These are phyloP conservation scores for Lathyrus aphaca DNA, from an alignment of 306 rosid genomes.

Conservation along the genomic window DNA sequence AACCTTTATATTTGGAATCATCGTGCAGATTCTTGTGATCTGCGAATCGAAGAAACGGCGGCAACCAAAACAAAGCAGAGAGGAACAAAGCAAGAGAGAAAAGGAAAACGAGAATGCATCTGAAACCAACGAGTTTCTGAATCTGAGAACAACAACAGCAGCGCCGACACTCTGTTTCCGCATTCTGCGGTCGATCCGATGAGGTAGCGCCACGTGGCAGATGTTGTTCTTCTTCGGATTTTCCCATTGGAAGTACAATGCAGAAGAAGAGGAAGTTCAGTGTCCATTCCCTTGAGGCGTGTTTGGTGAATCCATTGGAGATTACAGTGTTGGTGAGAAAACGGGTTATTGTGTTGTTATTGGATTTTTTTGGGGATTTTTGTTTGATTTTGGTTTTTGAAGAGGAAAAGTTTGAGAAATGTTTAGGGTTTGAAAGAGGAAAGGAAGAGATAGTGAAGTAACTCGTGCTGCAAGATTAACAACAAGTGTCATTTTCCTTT, in stretches of 20 bases:
- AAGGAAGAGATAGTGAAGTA: slow-evolving; percentile 43
- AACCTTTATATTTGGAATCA: slow-evolving; percentile 67
- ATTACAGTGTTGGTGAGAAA: no score
- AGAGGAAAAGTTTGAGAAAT: slow-evolving; percentile 1
- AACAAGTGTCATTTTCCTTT: slow-evolving; percentile 41
- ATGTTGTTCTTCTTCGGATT: slow-evolving; percentile 63
- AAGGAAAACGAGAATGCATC: slow-evolving; percentile 71
- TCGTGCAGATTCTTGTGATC: slow-evolving; percentile 62
- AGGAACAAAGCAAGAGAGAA: slow-evolving; percentile 69
- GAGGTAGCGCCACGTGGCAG: slow-evolving; percentile 45
- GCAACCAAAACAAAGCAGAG: slow-evolving; percentile 85
- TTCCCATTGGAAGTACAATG: slow-evolving; percentile 75
- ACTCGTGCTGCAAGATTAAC: slow-evolving; percentile 48
- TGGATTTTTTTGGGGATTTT: no score
- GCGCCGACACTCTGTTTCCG: slow-evolving; percentile 50
- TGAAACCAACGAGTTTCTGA: slow-evolving; percentile 58
- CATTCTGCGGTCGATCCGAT: slow-evolving; percentile 49
- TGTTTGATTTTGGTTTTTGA: no score
- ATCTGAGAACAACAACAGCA: slow-evolving; percentile 50
- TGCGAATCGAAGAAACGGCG: slow-evolving; percentile 65
- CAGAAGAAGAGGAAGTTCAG: slow-evolving; percentile 45
- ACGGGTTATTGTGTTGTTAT: no score
- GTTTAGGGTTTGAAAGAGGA: slow-evolving; percentile 57
- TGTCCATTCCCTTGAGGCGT: slow-evolving; percentile 46
- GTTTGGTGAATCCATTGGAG: slow-evolving; percentile 45